A percentile compares a stretch with the other conserved stretches of the same genome.
Conservation (phyloP, 768 basidiomycete species). For the Xerocomus brunneocitrinus region DNA sequence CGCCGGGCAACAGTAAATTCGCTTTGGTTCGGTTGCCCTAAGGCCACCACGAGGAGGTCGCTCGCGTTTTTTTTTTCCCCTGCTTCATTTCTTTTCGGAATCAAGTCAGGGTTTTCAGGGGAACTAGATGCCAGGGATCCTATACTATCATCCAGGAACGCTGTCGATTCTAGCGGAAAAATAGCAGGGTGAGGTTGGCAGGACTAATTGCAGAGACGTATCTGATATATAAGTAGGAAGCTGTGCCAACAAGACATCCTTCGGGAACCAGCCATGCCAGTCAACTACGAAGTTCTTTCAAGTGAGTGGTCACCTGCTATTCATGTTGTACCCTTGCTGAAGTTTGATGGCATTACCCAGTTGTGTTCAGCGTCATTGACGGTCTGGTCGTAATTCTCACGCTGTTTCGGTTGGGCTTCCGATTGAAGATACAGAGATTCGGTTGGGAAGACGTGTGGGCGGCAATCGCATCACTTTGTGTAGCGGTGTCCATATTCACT, state of each 20-base stretch:
- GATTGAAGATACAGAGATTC: slow-evolving; percentile 13
- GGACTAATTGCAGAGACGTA: background rate
- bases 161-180: background rate
- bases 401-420: slow-evolving; percentile 13
- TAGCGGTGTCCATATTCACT: background rate
- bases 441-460: slow-evolving; percentile 27
- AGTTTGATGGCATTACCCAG: background rate
- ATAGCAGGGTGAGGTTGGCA: too few relatives aligned
- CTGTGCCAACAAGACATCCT: background rate
- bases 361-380: slow-evolving; percentile 1
- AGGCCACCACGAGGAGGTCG: too few relatives aligned
- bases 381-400: slow-evolving; percentile 8
- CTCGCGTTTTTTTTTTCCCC: too few relatives aligned
- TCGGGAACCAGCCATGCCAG: slow-evolving; percentile 1
- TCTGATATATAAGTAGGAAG: background rate
- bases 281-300: background rate
- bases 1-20: too few relatives aligned
- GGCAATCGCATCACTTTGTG: slow-evolving; percentile 5
- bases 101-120: too few relatives aligned
- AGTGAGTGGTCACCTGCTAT: slow-evolving; percentile 1
- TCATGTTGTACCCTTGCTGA: background rate
- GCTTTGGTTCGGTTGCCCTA: too few relatives aligned
- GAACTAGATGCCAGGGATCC: too few relatives aligned
- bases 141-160: too few relatives aligned
- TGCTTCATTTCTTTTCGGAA: too few relatives aligned